These are phyloP conservation scores for Debaryomyces udenii DNA, from an alignment of 1,139 yeast genomes.

Conservation along the genomic window DNA sequence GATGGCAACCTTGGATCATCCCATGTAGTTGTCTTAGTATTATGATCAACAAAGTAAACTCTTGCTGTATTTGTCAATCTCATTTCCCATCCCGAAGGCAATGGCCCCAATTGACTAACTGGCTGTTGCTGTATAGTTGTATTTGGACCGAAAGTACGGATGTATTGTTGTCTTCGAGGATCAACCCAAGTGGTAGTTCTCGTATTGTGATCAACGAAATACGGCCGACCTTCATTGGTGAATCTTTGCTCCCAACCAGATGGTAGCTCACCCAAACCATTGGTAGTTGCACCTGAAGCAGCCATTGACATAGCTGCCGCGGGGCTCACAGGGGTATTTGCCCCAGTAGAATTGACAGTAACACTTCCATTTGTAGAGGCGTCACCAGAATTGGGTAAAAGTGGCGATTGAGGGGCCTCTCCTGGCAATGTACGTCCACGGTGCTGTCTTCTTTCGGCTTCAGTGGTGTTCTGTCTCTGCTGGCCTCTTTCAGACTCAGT, in stretches of 20 bases:
- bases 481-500: slow-evolving; percentile 67
- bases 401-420: slow-evolving; percentile 51
- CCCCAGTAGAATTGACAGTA: slow-evolving; percentile 50
- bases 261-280: slow-evolving; percentile 96
- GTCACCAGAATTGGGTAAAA: slow-evolving; percentile 22
- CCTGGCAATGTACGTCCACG: slow-evolving; percentile 90
- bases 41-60: slow-evolving; percentile 97
- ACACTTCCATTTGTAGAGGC: slow-evolving; percentile 45
- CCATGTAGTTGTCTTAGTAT: slow-evolving; percentile 99
- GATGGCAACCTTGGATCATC: slow-evolving; percentile 99
- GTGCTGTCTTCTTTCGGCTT: slow-evolving; percentile 88
- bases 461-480: slow-evolving; percentile 65
- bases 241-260: slow-evolving; percentile 99
- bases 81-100: slow-evolving; percentile 99
- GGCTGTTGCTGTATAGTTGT: slow-evolving; percentile 96
- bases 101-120: slow-evolving; percentile 96
- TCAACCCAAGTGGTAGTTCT: slow-evolving; percentile 99
- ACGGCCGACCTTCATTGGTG: slow-evolving; percentile 97
- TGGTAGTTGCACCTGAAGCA: slow-evolving; percentile 89
- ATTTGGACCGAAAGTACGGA: slow-evolving; percentile 89
- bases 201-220: slow-evolving; percentile 97
- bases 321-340: slow-evolving; percentile 57
- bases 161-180: slow-evolving; percentile 98
- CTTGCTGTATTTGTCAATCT: slow-evolving; percentile 97
- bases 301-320: slow-evolving; percentile 80